Evolutionary conservation across 1,284 basidiomycete species (phyloP).

Genomic region (Sphaerobolus stellatus): DNA sequence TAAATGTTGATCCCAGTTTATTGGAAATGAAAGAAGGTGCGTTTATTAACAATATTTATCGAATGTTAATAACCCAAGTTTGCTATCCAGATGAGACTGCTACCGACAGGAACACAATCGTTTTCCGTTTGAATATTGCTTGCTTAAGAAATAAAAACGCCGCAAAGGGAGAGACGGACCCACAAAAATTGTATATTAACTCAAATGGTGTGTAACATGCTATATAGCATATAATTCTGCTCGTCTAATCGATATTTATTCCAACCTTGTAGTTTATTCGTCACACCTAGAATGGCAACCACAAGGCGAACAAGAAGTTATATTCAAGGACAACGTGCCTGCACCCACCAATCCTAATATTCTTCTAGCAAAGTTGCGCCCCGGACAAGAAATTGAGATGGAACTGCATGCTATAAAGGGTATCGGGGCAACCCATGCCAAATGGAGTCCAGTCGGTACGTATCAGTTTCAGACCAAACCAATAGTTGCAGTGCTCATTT

Average conservation of each 20-base stretch:
- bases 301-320: slow-evolving; percentile 76
- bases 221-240: too few species aligned
- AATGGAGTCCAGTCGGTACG: slow-evolving; percentile 95
- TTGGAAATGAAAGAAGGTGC: slow-evolving; percentile 49
- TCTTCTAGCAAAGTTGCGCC: slow-evolving; percentile 90
- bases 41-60: slow-evolving; percentile 15
- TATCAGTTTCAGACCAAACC: slow-evolving; percentile 13
- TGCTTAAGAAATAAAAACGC: slow-evolving; percentile 64
- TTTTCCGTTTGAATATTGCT: slow-evolving; percentile 76
- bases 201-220: slow-evolving; percentile 42
- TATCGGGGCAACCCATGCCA: slow-evolving; percentile 95
- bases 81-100: slow-evolving; percentile 48
- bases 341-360: slow-evolving; percentile 81
- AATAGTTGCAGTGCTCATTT: background rate
- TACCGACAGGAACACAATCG: slow-evolving; percentile 90
- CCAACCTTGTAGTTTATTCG: slow-evolving; percentile 59
- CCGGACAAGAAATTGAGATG: slow-evolving; percentile 82
- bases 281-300: slow-evolving; percentile 81
- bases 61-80: background rate
- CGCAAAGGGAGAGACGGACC: slow-evolving; percentile 54
- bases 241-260: background rate
- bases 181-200: slow-evolving; percentile 67
- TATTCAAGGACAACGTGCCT: slow-evolving; percentile 56
- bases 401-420: slow-evolving; percentile 94
- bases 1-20: slow-evolving; percentile 80